Base-by-base conservation (phyloP, 2,329 filamentous ascomycete species). In the Fusarium falciforme region DNA sequence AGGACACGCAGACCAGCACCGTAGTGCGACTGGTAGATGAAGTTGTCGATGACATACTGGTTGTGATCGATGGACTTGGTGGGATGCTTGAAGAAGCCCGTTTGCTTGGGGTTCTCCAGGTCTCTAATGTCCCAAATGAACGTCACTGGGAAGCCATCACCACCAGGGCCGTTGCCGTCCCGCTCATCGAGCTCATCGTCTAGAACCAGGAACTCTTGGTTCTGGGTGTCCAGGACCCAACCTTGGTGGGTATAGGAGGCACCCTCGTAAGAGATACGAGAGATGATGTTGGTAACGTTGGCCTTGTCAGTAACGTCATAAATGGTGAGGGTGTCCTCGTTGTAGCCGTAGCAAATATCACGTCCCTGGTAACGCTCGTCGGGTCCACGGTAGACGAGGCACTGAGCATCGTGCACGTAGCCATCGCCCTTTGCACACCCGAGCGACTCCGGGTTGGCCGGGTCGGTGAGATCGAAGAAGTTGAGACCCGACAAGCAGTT, bases 361-460 rank as follows among this genome's bases (percentile, higher is more conserved):
- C 80, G 82, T 27, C 85, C 87, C 5, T 80, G 78, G 77, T 86
- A 90, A 27, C 82, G 75, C 27, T 79, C 80, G 68, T 89, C 85
- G 1, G 88, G 87, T 1, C 88, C 88, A 9, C 83, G 84, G 73
- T 89, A 89, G 33, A 87, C 84, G 29, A 90, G 79, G 69, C 89
- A 90, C 76, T 91, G 88, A 0, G 89, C 89, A 68, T 91, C 89
- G 74, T 91, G 89, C 2, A 90, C 89, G 61, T 91, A 91, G 1
- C 89, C 89, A 64, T 91, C 89, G 2, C 83, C 79, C 14, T 83
- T 82, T 10, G 86, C 87, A 68, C 89, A 90, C 11, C 89, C 89
- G 12, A 88, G 84, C 22, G 83, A 85, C 25, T 81, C 85, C 0
- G 89, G 89, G 33, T 89, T 88, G 4, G 85, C 78, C 1, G 88